These are phyloP conservation scores for Euptelea pleiosperma DNA, from an alignment of 164 flowering plant genomes.

Conservation along the genomic window DNA sequence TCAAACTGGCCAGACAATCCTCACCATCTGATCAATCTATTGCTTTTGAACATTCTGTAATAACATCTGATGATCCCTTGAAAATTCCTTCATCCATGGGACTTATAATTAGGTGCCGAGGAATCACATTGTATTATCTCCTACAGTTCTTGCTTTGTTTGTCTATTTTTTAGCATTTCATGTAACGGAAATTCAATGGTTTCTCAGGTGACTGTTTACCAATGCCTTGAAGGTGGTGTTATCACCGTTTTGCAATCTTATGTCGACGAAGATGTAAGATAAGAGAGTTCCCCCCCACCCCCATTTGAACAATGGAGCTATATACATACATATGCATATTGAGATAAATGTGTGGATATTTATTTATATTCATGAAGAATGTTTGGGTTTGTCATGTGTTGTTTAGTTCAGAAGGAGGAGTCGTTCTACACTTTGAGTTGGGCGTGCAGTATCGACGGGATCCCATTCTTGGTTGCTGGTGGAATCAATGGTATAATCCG, in stretches of 20 bases:
- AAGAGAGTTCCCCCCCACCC: background rate
- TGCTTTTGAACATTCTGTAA: too few relatives aligned
- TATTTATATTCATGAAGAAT: constrained; percentile 5
- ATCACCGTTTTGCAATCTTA: constrained; percentile 82
- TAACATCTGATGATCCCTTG: too few relatives aligned
- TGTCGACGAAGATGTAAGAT: constrained; percentile 89
- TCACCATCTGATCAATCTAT: too few relatives aligned
- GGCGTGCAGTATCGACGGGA: constrained; percentile 78
- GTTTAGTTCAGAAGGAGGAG: constrained; percentile 91
- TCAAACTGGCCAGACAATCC: too few relatives aligned
- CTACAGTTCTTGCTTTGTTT: background rate
- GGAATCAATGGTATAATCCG: constrained; percentile 93
- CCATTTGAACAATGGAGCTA: background rate
- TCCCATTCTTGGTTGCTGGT: constrained; percentile 79
- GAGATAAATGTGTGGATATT: background rate
- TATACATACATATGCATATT: background rate
- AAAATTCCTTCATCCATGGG: too few relatives aligned
- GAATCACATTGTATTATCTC: too few relatives aligned
- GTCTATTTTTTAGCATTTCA: background rate
- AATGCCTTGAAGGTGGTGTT: constrained; percentile 83
- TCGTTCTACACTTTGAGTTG: constrained; percentile 94
- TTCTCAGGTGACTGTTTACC: constrained; percentile 81
- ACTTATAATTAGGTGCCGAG: too few relatives aligned
- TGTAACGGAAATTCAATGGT: constrained; percentile 1
- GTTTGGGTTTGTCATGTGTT: constrained; percentile 29